Percentiles rank a stretch among this genome's conserved stretches.
phyloP scores from a whole-genome alignment of 2,329 filamentous ascomycete genomes.

The Trichoderma atroviride region DNA sequence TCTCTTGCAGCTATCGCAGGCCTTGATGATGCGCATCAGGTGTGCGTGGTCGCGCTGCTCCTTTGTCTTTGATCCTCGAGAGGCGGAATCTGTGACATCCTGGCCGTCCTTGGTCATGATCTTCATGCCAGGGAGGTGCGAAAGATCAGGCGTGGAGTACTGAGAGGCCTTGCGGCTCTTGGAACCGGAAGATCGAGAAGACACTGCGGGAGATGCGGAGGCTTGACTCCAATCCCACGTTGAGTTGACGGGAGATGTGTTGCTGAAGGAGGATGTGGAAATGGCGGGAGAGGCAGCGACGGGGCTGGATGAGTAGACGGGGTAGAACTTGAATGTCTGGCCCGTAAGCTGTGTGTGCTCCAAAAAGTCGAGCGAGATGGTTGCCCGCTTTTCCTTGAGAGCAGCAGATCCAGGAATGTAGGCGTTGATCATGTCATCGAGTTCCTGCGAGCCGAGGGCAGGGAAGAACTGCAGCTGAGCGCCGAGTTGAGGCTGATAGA shows the following conservation, averaged over 20 bases:
- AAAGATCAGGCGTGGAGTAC: slow-evolving; percentile 49
- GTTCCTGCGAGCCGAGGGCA: slow-evolving; percentile 63
- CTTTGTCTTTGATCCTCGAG: slow-evolving; percentile 66
- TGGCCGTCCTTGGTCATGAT: slow-evolving; percentile 66
- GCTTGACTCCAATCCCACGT: slow-evolving; percentile 51
- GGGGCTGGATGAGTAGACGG: slow-evolving; percentile 46
- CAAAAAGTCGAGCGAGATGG: slow-evolving; percentile 62
- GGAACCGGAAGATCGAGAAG: slow-evolving; percentile 36
- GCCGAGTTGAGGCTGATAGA: slow-evolving; percentile 61
- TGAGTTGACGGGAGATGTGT: slow-evolving; percentile 53
- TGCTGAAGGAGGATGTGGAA: slow-evolving; percentile 50
- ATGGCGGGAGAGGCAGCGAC: slow-evolving; percentile 48
- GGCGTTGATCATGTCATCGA: slow-evolving; percentile 61
- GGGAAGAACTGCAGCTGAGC: slow-evolving; percentile 66
- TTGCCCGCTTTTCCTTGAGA: slow-evolving; percentile 61
- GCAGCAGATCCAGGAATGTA: slow-evolving; percentile 58
- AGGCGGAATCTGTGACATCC: slow-evolving; percentile 65
- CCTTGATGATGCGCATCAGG: slow-evolving; percentile 68
- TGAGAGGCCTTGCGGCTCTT: slow-evolving; percentile 36
- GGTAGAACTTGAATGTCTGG: slow-evolving; percentile 63
- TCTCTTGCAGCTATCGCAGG: slow-evolving; percentile 63
- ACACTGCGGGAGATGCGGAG: slow-evolving; percentile 34
- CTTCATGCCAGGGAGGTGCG: slow-evolving; percentile 63
- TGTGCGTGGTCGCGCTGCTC: slow-evolving; percentile 69
- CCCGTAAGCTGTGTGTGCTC: slow-evolving; percentile 56